phyloP scores from a whole-genome alignment of 805 yeast species.

The Candida michaelii region DNA sequence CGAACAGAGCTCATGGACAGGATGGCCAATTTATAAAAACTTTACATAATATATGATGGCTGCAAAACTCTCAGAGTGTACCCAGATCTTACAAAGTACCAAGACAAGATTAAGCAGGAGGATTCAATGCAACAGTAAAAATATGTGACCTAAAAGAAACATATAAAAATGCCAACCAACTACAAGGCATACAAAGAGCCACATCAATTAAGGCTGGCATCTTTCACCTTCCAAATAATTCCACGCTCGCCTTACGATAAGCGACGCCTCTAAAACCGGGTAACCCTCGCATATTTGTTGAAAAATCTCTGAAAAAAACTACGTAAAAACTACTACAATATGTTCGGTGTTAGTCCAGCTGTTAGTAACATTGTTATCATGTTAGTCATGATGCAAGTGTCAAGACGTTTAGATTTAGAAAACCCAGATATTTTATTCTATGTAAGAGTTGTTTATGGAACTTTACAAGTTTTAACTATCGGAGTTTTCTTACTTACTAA shows the following conservation, averaged over 20 bases:
- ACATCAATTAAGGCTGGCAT: too few relatives aligned
- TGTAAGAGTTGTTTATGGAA: constrained; percentile 70
- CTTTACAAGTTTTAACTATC: constrained; percentile 66
- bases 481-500: constrained; percentile 67
- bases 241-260: too few relatives aligned
- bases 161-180: too few relatives aligned
- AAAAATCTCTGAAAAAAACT: constrained; percentile 1
- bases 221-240: too few relatives aligned
- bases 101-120: too few relatives aligned
- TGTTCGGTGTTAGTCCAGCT: constrained; percentile 53
- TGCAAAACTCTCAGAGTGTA: too few relatives aligned
- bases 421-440: constrained; percentile 70
- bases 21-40: too few relatives aligned
- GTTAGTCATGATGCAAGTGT: constrained; percentile 95
- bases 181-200: too few relatives aligned
- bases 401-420: constrained; percentile 86
- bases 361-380: constrained; percentile 81
- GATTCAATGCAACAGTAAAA: too few relatives aligned
- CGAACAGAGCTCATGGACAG: too few relatives aligned
- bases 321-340: neutral
- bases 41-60: too few relatives aligned
- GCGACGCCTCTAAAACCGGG: neutral
- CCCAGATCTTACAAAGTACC: neutral
- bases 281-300: constrained; percentile 3
- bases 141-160: too few relatives aligned